Evolutionary conservation across 495 filamentous ascomycete genomes (phyloP), one percentile per base, ranked within the genome.

Genomic region (Hypoxylon perforatum): DNA sequence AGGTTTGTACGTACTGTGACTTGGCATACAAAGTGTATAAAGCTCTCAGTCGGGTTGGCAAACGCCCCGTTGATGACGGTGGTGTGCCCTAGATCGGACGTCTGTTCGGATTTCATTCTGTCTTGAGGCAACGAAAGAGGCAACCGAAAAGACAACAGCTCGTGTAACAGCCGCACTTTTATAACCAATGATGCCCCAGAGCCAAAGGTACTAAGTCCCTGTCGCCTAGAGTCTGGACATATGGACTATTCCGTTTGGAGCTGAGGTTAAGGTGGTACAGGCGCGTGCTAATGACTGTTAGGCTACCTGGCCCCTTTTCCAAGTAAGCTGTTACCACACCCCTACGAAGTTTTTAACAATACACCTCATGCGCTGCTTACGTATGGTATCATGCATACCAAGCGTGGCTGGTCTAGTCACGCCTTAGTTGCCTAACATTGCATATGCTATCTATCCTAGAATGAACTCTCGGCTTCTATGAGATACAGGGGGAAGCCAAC

Each of bases 91-190:
- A 45, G 42, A 45, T 45, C 15, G 42, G 42, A 5, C 42, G 21
- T 19, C 17, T 45, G 9, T 45, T 45, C 42, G 42, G 42, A 45
- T 45, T 45, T 45, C 42, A 11, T 45, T 45, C 42, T 45, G 17
- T 45, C 42, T 45, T 45, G 42, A 19, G 42, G 42, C 42, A 45
- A 45, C 42, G 42, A 6, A 45, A 45, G 15, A 45, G 42, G 42
- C 42, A 45, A 45, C 42, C 10, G 15, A 45, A 21, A 21, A 45
- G 42, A 18, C 42, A 45, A 45, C 42, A 45, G 3, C 42, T 45
- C 42, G 42, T 45, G 42, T 45, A 45, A 45, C 42, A 45, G 42
- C 42, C 18, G 17, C 42, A 15, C 42, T 45, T 45, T 45, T 45
- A 45, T 45, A 45, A 45, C 42, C 42, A 45, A 45, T 21, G 17